Base-by-base conservation (phyloP, 129 eudicot species). In the Ambrosia artemisiifolia region DNA sequence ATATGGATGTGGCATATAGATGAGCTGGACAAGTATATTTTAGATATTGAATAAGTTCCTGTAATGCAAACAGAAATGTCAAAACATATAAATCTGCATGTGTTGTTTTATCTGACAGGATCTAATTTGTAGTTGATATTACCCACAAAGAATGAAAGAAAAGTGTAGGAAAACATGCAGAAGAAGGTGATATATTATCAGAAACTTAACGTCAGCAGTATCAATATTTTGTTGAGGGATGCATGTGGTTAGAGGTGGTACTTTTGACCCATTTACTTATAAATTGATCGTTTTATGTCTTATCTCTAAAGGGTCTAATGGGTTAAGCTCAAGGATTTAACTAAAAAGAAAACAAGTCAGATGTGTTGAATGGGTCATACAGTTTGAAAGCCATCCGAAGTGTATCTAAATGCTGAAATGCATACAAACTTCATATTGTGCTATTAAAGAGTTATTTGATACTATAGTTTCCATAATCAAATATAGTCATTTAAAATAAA, bases 11-110 rank as follows among this genome's bases (percentile, higher is more conserved):
- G 30, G 96, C 95, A 75, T 94, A 94, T 32, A 94, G 75, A 83
- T 94, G 98, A 71, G 98, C 98, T 56, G 98, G 98, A 66, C 96
- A 87, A 5, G 83, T 81, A 76, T 85, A 75, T 80, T 90, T 94
- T 70, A 94, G 64, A 71, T 82, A 94, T 76, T 94, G 88, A 65
- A 94, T 82, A 81, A 94, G 84, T 73, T 94, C 98, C 98, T 94
- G 87, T 19, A 70, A 51, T 19, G 32, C 30, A 63, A 33, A 60
- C n/a, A 48, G 35, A 61, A 47, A 17, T 46, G 51, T 57, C 36
- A 67, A 34, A 11, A 19, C 50, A 33, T 47, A 36, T 47, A 38
- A 40, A 65, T 7, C 7, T 1, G 19, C 38, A 33, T 56, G 49
- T n/a, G 19, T 43, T 1, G 20, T 32, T 53, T 51, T 43, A 75